A percentile compares a stretch with the other conserved stretches of the same genome.
These are phyloP conservation scores for Diaporthe vaccinii DNA, from an alignment of 2,329 filamentous ascomycete species.

Conservation along the genomic window DNA sequence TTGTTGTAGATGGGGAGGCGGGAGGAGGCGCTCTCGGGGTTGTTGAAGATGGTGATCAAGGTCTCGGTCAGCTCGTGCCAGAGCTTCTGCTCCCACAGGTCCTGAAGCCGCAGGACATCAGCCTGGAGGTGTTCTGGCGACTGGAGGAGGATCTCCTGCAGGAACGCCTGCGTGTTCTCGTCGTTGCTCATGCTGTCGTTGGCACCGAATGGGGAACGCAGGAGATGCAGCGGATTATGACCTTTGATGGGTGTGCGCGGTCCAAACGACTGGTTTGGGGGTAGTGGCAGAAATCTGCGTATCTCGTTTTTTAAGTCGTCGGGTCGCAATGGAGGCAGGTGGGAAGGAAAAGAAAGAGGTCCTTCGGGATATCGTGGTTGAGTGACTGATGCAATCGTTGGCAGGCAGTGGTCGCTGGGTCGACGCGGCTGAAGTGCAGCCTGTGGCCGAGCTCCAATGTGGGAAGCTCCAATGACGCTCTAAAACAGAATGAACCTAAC, in stretches of 20 bases:
- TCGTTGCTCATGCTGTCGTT: constrained; percentile 74
- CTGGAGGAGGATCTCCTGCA: constrained; percentile 55
- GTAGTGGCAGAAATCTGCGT: not conserved
- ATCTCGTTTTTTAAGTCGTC: not conserved
- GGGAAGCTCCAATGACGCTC: constrained; percentile 37
- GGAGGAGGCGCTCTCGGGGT: constrained; percentile 84
- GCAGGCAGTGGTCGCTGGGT: constrained; percentile 37
- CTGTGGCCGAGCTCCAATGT: constrained; percentile 46
- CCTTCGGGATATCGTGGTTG: constrained; percentile 36
- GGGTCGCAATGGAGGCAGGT: not conserved
- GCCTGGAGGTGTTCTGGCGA: constrained; percentile 83
- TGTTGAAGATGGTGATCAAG: constrained; percentile 88
- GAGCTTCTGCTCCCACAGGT: constrained; percentile 97
- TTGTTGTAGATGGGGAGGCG: constrained; percentile 92
- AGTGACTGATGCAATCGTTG: constrained; percentile 41
- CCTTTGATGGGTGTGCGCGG: not conserved
- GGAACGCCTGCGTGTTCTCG: constrained; percentile 92
- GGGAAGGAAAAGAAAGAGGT: constrained; percentile 5
- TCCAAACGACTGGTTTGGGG: not conserved
- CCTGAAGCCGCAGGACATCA: constrained; percentile 92
- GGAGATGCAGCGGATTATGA: not conserved
- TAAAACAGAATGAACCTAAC: constrained; percentile 5
- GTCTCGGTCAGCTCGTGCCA: constrained; percentile 98
- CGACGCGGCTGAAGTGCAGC: constrained; percentile 61
- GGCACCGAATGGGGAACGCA: constrained; percentile 34